Base-by-base conservation (phyloP, 257 asterid species). In the Gardenia jasminoides region DNA sequence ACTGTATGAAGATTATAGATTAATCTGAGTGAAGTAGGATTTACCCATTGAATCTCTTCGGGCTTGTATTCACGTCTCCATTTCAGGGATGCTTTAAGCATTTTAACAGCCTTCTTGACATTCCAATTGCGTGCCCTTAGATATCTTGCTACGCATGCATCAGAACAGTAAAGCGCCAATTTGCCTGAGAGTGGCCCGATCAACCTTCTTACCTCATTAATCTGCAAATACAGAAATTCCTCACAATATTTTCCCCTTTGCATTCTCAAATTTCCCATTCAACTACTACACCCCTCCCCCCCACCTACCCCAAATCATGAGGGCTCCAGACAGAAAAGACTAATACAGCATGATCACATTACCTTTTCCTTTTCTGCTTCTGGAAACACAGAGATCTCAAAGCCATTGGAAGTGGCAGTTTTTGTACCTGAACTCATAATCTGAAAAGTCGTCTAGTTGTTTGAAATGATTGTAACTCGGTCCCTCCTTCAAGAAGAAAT, bases 61-160 rank as follows among this genome's bases (percentile, higher is more conserved):
- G 99, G 97, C 80, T 84, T 95, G 89, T 70, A 92, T 67, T 89
- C 95, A 24, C 44, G 70, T 79, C 99, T 88, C 99, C 99, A 96
- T 79, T 93, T 90, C 2, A 96, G 88, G 62, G 91, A 87, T 20
- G 87, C 90, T 82, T 92, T 93, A 67, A 96, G 92, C 99, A 96
- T 96, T 85, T 89, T 96, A 83, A 87, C 91, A 10, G 99, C 95
- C 86, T 92, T 96, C 85, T 92, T 92, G 36, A 91, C 97, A 78
- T 92, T 89, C 99, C 99, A 91, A 81, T 84, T 92, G 70, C 94
- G 83, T 16, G 99, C 99, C 82, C 83, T 89, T 84, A 96, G 86
- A 85, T 91, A 93, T 84, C 99, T 91, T 44, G 85, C 43, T 68
- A 93, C 83, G 72, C 90, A 83, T 50, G 90, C 91, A 85, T 93